Base-by-base conservation (phyloP, 2,329 filamentous ascomycete genomes). In the Rachicladosporium sp. region DNA sequence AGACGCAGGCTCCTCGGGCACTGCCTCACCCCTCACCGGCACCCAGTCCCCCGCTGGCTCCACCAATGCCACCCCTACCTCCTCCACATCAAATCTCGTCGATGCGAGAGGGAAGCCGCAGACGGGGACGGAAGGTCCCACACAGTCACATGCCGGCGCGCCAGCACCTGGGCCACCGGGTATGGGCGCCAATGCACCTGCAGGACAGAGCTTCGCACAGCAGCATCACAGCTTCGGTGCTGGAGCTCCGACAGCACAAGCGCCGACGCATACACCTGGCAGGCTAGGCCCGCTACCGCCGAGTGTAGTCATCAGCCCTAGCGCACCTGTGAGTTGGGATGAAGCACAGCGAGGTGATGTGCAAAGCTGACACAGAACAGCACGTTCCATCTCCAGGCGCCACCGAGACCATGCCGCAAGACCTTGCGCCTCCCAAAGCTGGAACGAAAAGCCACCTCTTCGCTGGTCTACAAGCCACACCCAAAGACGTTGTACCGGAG, bases 391-490 rank as follows among this genome's bases (percentile, higher is more conserved):
- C 87, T 46, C 91, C 91, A 35, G 91, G 91, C 50, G 82, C 88
- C 42, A 82, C 88, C 48, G 91, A 98, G 67, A 95, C 89, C 4
- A 96, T 98, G 89, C 91, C 91, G 38, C 86, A 93, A 56, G 91
- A 98, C 59, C 78, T 98, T 43, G 86, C 87, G 23, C 91, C 91
- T 39, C 91, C 91, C 11, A 93, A 95, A 64, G 80, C 84, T 33
- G 86, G 86, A 40, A 76, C 82, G 56, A 96, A 96, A 69, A 91
- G 86, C 12, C 68, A 86, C 52, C 77, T 93, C 54, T 93, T 87
- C 63, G 85, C 93, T 60, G 77, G 86, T 45, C 74, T 95, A 45
- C 87, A 95, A 59, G 82, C 89, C 43, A 93, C 88, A 2, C 93
- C 93, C 37, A 94, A 94, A 63, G 91, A 98, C 64, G 54, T 53